Evolutionary conservation across 1,139 yeast genomes (phyloP), one percentile per base, ranked within the genome.

Genomic region (Debaryomyces fabryi): DNA sequence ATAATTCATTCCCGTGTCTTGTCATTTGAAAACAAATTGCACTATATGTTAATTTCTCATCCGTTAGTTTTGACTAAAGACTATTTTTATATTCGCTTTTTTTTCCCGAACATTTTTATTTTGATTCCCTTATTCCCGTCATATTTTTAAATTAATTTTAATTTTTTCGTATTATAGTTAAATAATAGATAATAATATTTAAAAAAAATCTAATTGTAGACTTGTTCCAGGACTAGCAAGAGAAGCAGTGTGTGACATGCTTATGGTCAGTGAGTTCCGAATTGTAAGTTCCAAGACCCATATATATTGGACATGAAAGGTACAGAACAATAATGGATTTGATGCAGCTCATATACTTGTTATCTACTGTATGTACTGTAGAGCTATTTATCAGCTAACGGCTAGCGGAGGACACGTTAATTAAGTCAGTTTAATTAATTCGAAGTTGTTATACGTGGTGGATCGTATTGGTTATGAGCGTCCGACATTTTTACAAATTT

Each of bases 161-260:
- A 52, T 53, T 53, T 49, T 48, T 52, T 55, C 67, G 64, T 58
- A 59, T 59, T 63, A 58, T 60, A 64, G 65, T 60, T 52, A 47
- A 51, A 49, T 57, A 63, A 65, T 65, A 65, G 69, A 65, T 64
- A 63, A 62, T 64, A 64, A 58, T 64, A 61, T 59, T 57, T 50
- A 54, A 48, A 49, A 37, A 30, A 16, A 37, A 15, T 10, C 3
- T 5, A 9, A 7, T 16, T 16, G 35, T 32, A 32, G 35, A 9
- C 12, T 15, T 15, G 12, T 30, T 13, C 15, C 3, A n/a, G 21
- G 6, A 13, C 13, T 12, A 27, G 30, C n/a, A 25, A 12, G 6
- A n/a, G 7, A 27, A 12, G 12, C 2, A 30, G 33, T n/a, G 15
- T 12, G 33, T 30, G 16, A 29, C 15, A 13, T 27, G 12, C 13